Evolutionary conservation across 2,329 filamentous ascomycete species (phyloP).

Genomic region (Fusarium robinianum): DNA sequence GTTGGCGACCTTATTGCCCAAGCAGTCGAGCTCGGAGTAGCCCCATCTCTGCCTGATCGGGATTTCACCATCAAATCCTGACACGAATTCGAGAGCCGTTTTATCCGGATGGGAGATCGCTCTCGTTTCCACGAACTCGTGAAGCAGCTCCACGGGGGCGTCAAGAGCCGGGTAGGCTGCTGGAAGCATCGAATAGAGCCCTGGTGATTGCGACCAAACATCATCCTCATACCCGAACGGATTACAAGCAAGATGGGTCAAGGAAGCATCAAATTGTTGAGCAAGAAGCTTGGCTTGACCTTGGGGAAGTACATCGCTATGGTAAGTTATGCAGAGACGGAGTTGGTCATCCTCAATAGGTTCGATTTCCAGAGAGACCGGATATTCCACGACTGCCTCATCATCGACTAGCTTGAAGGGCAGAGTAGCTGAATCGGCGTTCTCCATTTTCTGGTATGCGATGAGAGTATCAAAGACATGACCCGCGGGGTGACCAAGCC

Average conservation of each 20-base stretch:
- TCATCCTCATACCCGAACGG: constrained; percentile 49
- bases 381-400: constrained; percentile 73
- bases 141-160: constrained; percentile 65
- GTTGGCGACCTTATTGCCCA: constrained; percentile 74
- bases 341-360: constrained; percentile 55
- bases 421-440: constrained; percentile 26
- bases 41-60: constrained; percentile 66
- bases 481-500: constrained; percentile 67
- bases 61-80: constrained; percentile 52
- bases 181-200: constrained; percentile 68
- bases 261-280: constrained; percentile 69
- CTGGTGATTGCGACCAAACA: constrained; percentile 38
- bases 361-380: constrained; percentile 79
- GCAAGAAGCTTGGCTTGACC: constrained; percentile 71
- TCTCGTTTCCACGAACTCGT: constrained; percentile 75
- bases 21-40: constrained; percentile 70
- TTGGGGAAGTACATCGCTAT: constrained; percentile 65
- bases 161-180: constrained; percentile 61
- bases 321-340: constrained; percentile 68
- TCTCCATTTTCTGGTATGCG: constrained; percentile 71
- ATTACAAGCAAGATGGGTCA: constrained; percentile 62
- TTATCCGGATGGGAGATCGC: constrained; percentile 60
- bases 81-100: constrained; percentile 76
- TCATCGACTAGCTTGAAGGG: constrained; percentile 69
- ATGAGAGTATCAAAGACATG: constrained; percentile 83